A percentile compares a stretch with the other conserved stretches of the same genome.
Evolutionary conservation across 139 green algal genomes (phyloP).

Genomic region (Desmodesmus armatus): DNA sequence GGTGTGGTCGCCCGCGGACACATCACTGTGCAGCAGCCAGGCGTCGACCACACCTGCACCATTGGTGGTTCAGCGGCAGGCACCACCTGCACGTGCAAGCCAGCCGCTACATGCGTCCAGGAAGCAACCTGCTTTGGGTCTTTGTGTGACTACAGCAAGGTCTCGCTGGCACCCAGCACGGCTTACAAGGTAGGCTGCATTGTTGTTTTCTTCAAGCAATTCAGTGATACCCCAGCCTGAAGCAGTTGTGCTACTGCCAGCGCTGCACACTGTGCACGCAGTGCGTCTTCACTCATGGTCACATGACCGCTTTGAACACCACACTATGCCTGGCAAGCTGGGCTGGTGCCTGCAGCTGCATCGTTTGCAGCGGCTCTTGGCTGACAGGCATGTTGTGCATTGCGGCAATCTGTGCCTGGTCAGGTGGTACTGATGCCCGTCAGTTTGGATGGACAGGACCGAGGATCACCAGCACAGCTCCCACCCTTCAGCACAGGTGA

Average conservation of each 20-base stretch:
- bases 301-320: too few relatives aligned
- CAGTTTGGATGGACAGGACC: neutral
- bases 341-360: too few relatives aligned
- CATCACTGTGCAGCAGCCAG: neutral
- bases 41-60: neutral
- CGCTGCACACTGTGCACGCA: too few relatives aligned
- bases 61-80: constrained; percentile 3
- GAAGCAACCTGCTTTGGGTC: constrained; percentile 45
- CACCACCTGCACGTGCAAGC: constrained; percentile 5
- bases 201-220: too few relatives aligned
- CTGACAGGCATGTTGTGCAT: too few relatives aligned
- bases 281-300: too few relatives aligned
- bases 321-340: too few relatives aligned
- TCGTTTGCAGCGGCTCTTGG: too few relatives aligned
- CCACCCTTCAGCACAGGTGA: constrained; percentile 32
- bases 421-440: constrained; percentile 42
- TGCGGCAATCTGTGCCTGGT: too few relatives aligned
- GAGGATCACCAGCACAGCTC: neutral
- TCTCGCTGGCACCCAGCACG: constrained; percentile 46
- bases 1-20: neutral
- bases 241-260: too few relatives aligned
- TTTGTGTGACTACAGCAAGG: constrained; percentile 46
- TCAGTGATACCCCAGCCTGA: too few relatives aligned
- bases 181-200: constrained; percentile 57
- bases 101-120: constrained; percentile 19